Evolutionary conservation across 106 monocot species (phyloP).

Genomic region (Amphibolis antarctica): DNA sequence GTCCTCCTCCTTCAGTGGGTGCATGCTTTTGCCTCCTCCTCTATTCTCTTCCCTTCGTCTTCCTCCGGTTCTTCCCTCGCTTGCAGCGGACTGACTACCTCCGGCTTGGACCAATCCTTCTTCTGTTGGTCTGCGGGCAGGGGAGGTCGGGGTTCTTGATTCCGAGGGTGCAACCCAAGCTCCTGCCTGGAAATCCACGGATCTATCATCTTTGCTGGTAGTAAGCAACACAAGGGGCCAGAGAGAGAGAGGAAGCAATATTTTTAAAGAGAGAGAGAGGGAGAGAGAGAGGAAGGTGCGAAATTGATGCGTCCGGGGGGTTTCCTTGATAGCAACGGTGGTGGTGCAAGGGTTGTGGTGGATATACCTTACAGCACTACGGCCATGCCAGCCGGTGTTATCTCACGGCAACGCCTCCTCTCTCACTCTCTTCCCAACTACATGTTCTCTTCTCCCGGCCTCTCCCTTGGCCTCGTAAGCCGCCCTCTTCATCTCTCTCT

Average conservation of each 20-base stretch:
- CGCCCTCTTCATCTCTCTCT: not conserved
- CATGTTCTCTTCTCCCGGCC: slow-evolving; percentile 42
- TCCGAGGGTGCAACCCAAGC: no score
- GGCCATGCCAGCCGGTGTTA: slow-evolving; percentile 21
- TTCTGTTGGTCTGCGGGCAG: not conserved
- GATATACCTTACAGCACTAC: slow-evolving; percentile 15
- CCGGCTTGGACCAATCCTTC: not conserved
- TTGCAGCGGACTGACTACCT: not conserved
- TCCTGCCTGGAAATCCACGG: not conserved
- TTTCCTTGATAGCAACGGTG: slow-evolving; percentile 20
- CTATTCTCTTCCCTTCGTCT: slow-evolving; percentile 7
- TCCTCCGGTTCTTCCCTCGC: not conserved
- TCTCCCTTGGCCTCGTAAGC: slow-evolving; percentile 75
- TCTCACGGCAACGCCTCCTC: slow-evolving; percentile 13
- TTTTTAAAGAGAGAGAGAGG: not conserved
- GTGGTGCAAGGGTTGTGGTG: slow-evolving; percentile 12
- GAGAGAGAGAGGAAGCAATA: not conserved
- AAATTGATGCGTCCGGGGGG: slow-evolving; percentile 40
- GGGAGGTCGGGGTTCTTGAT: no score
- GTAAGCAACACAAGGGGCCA: not conserved
- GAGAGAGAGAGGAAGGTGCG: not conserved
- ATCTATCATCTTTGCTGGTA: not conserved
- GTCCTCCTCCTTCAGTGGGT: not conserved
- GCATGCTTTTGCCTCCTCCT: slow-evolving; percentile 32
- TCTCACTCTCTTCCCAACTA: slow-evolving; percentile 11